Percentiles rank a stretch among this genome's conserved stretches.
Conservation (phyloP, 73 alveolate species). For the Halteria grandinella region DNA sequence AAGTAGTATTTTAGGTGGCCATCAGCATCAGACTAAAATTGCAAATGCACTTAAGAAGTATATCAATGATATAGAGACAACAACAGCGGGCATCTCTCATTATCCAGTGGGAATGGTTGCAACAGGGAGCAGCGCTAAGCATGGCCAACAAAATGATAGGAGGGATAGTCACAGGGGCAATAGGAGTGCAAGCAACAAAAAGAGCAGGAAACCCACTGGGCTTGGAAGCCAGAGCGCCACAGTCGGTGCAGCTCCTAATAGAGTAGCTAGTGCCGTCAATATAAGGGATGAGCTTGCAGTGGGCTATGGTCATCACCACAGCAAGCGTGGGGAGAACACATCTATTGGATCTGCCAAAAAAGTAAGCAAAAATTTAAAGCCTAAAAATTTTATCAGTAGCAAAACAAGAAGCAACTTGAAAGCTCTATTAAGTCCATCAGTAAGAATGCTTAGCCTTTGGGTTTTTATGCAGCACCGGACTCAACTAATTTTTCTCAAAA, state of each 20-base stretch:
- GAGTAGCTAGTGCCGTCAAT: constrained; percentile 27
- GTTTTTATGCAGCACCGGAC: no score
- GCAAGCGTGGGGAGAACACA: constrained; percentile 1
- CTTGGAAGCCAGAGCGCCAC: constrained; percentile 40
- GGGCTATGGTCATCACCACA: constrained; percentile 4
- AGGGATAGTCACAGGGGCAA: constrained; percentile 36
- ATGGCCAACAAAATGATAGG: constrained; percentile 12
- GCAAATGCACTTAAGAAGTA: constrained; percentile 49
- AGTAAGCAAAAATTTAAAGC: no score
- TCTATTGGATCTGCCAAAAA: background rate
- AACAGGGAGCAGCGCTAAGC: no score
- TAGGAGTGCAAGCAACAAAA: constrained; percentile 15
- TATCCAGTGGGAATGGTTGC: no score
- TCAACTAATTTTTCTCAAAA: no score
- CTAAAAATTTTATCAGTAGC: no score
- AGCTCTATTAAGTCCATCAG: constrained; percentile 25
- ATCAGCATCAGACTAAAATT: constrained; percentile 32
- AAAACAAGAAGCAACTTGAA: constrained; percentile 18
- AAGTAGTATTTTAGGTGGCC: no score
- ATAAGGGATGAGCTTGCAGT: background rate
- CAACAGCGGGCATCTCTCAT: no score
- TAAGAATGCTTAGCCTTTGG: background rate
- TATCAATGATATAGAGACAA: constrained; percentile 38
- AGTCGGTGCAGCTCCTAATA: background rate
- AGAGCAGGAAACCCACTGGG: constrained; percentile 4